Evolutionary conservation across 768 basidiomycete species (phyloP), one percentile per base, ranked within the genome.

Genomic region (Tricholoma terreum): DNA sequence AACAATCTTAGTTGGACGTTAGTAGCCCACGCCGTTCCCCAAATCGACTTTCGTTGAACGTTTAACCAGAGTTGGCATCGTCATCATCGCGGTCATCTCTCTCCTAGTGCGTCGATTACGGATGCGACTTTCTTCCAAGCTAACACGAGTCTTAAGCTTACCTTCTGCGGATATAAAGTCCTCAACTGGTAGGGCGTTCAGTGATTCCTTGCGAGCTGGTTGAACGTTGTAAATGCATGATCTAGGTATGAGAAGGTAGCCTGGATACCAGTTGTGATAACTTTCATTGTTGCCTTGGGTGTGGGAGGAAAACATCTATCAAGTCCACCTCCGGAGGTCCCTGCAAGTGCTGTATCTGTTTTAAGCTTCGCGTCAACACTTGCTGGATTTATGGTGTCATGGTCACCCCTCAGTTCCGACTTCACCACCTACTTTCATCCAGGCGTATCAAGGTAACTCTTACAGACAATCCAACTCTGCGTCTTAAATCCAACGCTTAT

Each of bases 231-330:
- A 21, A 6, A 4, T 21, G 2, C 42, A 43, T 22, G 30, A n/a
- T 12, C 2, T 42, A 80, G 78, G 77, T 93, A 90, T 63, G 91
- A 92, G 63, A 80, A 84, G 9, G 58, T 88, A 2, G 76, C 86
- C 1, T 92, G 91, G 90, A 77, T 92, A 15, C 92, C 92, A 0
- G 81, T 90, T 15, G 65, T 90, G n/a, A 72, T 93, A 52, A 81
- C 85, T 8, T 92, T 86, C 67, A 61, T 91, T 31, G 80, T 93
- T 52, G 84, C 83, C 8, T 71, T 89, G 11, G 90, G 87, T 3
- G 75, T 90, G n/a, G 84, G 89, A 0, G 90, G 85, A 0, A 86
- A 89, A 60, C 77, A 92, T 61, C 73, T 94, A 10, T 71, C 72
- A 14, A 79, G 76, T 51, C 76, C 75, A 1, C 75, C 78, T 34